Evolutionary conservation across 176 grass and related monocot species (phyloP), one percentile per base, ranked within the genome.

Genomic region (Rhynchospora breviuscula): DNA sequence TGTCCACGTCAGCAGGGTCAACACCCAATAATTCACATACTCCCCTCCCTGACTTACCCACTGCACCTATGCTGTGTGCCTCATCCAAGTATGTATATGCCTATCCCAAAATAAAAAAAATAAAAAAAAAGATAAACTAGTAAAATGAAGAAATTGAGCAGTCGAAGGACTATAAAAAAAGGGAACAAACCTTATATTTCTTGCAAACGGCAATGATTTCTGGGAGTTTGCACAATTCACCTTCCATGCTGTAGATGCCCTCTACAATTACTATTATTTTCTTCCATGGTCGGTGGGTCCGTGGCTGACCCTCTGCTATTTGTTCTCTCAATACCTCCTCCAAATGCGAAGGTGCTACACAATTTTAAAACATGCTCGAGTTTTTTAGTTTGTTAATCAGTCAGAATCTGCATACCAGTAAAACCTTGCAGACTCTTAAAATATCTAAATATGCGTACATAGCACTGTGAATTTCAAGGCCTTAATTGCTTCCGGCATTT

Each of bases 221-320:
- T 84, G 93, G 93, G 18, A 95, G 88, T 83, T 92, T 95, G 89
- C 93, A 92, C 25, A 95, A 84, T 81, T 95, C 90, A 51, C 93
- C 93, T 89, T 95, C 93, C 93, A 95, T 95, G 72, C 93, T 95
- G 49, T 95, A 95, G 64, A 95, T 95, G 67, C 93, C 90, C 86
- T 95, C 93, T 11, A 95, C 88, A 84, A 95, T 89, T 65, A 95
- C 93, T 89, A 97, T 91, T 56, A 97, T 97, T 86, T 93, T 97
- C 82, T 91, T 97, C 94, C 94, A 97, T 25, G 89, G 83, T 79
- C 86, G 86, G 80, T 91, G 87, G 12, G 88, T 97, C 63, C 94
- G 78, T 81, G 94, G 94, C 51, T 95, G 93, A 59, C 93, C 90
- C 48, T 80, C 85, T 67, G 93, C 88, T 88, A 95, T 95, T 84